Evolutionary conservation across 176 grass and related monocot genomes (phyloP).

Genomic region (Oryza brachyantha): DNA sequence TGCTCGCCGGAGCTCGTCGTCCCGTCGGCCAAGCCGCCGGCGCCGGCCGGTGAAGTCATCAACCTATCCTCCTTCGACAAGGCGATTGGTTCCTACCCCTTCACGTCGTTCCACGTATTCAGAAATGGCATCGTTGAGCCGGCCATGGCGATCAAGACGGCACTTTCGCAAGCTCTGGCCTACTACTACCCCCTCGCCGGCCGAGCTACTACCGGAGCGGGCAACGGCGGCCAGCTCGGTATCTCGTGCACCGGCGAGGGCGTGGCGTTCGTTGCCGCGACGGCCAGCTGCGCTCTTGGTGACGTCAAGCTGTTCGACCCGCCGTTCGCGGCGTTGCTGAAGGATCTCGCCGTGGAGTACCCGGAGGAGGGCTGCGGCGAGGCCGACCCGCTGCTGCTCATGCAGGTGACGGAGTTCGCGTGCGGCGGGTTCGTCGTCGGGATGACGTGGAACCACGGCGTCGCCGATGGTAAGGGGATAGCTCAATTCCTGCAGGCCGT

Average conservation of each 20-base stretch:
- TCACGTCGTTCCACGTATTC: no score
- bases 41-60: no score
- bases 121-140: no score
- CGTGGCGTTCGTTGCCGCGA: background rate
- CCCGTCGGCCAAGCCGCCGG: no score
- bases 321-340: no score
- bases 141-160: no score
- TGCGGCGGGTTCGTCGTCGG: slow-evolving; percentile 34
- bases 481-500: slow-evolving; percentile 30
- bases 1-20: no score
- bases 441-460: slow-evolving; percentile 31
- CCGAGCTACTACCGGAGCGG: no score
- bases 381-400: slow-evolving; percentile 8
- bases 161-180: no score
- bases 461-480: slow-evolving; percentile 2
- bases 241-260: slow-evolving; percentile 1
- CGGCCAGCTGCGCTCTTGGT: background rate
- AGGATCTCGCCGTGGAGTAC: background rate
- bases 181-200: no score
- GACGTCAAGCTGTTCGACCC: background rate
- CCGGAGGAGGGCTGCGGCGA: background rate
- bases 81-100: no score
- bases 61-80: no score
- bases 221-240: background rate
- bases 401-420: slow-evolving; percentile 33